These are phyloP conservation scores for Orbilia oligospora DNA, from an alignment of 2,329 filamentous ascomycete genomes.

Conservation along the genomic window DNA sequence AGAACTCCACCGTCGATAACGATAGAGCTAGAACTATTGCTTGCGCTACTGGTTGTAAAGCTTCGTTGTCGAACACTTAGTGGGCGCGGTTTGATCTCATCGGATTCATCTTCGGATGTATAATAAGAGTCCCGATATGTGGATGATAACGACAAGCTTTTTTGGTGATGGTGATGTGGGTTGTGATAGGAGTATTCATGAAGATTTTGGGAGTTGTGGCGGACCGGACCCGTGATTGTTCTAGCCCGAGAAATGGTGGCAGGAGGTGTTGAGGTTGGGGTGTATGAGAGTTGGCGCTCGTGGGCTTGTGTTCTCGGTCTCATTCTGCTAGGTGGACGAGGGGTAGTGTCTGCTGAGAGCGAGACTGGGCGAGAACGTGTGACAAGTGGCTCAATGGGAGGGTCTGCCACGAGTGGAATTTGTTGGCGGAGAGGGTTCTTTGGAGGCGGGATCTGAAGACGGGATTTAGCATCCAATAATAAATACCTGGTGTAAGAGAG, in stretches of 20 bases:
- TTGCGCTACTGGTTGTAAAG: slow-evolving; percentile 46
- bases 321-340: slow-evolving; percentile 21
- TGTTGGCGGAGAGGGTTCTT: slow-evolving; percentile 53
- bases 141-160: slow-evolving; percentile 19
- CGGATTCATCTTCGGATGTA: slow-evolving; percentile 55
- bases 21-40: slow-evolving; percentile 58
- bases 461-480: slow-evolving; percentile 16
- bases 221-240: slow-evolving; percentile 41
- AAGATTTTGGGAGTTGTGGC: slow-evolving; percentile 22
- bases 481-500: neutral
- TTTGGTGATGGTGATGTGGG: slow-evolving; percentile 35
- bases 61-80: slow-evolving; percentile 48
- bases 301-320: slow-evolving; percentile 29
- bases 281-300: slow-evolving; percentile 14
- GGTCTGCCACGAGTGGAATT: slow-evolving; percentile 35
- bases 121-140: slow-evolving; percentile 50
- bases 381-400: slow-evolving; percentile 34
- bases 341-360: neutral
- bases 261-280: slow-evolving; percentile 28
- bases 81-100: slow-evolving; percentile 50
- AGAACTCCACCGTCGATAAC: slow-evolving; percentile 32
- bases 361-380: slow-evolving; percentile 14
- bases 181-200: slow-evolving; percentile 17
- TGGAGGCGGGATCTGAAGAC: slow-evolving; percentile 45
- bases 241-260: slow-evolving; percentile 33